These are phyloP conservation scores for Akanthomyces uredinophilus DNA, from an alignment of 2,329 filamentous ascomycete species.

Conservation along the genomic window DNA sequence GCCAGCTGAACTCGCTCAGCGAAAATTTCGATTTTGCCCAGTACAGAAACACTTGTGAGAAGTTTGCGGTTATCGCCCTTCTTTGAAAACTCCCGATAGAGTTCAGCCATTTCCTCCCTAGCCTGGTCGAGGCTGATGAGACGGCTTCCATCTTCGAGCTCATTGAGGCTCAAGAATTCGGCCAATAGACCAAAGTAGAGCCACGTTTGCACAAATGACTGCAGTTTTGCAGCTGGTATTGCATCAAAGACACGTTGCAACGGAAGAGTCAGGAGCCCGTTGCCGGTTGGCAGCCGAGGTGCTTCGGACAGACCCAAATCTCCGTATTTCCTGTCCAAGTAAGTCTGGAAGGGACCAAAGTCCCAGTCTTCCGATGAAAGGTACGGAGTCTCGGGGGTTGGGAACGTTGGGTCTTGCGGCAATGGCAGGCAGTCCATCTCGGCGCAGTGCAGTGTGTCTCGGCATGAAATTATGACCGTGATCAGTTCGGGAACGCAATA, in stretches of 20 bases:
- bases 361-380: constrained; percentile 24
- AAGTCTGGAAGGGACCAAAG: constrained; percentile 23
- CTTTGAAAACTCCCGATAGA: constrained; percentile 15
- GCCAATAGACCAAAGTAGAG: constrained; percentile 28
- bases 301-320: constrained; percentile 11
- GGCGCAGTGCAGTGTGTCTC: background rate
- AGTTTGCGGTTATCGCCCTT: constrained; percentile 8
- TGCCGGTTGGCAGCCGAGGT: constrained; percentile 16
- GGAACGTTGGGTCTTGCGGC: constrained; percentile 18
- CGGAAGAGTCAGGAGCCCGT: background rate
- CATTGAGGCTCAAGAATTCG: constrained; percentile 26
- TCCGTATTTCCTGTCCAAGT: constrained; percentile 19
- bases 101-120: constrained; percentile 14
- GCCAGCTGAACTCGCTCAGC: constrained; percentile 15
- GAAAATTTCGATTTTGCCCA: constrained; percentile 9
- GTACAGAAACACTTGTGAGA: background rate
- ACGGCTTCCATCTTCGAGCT: constrained; percentile 15
- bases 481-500: background rate
- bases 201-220: constrained; percentile 29
- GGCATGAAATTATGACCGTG: background rate
- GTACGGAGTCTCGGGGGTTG: constrained; percentile 19
- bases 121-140: constrained; percentile 15
- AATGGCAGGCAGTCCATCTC: constrained; percentile 21
- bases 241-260: constrained; percentile 15
- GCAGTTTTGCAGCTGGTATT: constrained; percentile 20